These are phyloP conservation scores for Arthrinium puccinioides DNA, from an alignment of 2,329 filamentous ascomycete genomes.

Conservation along the genomic window DNA sequence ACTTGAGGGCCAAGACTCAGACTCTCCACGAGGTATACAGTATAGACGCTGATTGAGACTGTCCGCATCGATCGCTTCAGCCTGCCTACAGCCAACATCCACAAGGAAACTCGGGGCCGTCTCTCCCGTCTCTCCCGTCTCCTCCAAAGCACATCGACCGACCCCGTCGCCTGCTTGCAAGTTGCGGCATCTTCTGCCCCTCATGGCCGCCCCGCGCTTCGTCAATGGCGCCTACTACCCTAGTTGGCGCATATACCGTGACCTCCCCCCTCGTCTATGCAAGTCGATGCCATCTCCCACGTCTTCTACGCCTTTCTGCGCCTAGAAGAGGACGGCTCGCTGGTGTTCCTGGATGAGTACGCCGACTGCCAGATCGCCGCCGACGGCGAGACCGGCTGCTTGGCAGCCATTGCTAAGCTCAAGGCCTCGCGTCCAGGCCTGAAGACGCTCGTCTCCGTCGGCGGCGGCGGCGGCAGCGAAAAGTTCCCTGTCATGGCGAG, in stretches of 20 bases:
- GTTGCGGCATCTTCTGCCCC: no score
- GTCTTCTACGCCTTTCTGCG: conserved; percentile 55
- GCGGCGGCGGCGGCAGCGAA: conserved; percentile 56
- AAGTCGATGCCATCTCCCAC: conserved; percentile 47
- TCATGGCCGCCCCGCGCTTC: conserved; percentile 19
- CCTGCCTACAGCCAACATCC: no score
- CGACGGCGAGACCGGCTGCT: conserved; percentile 52
- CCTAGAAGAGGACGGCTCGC: conserved; percentile 23
- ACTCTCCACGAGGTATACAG: no score
- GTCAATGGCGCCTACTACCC: conserved; percentile 54
- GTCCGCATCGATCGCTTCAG: no score
- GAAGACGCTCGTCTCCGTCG: conserved; percentile 55
- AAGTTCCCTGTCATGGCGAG: conserved; percentile 52
- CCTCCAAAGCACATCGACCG: no score
- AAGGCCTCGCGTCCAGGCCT: conserved; percentile 50
- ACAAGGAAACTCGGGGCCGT: no score
- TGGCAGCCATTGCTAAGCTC: conserved; percentile 50
- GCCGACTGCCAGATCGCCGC: conserved; percentile 54
- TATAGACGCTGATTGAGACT: no score
- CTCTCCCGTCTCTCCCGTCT: no score
- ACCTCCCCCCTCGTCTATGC: conserved; percentile 44
- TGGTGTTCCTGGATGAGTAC: conserved; percentile 55
- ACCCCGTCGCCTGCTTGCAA: no score
- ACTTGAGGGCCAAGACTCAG: no score
- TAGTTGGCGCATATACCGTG: conserved; percentile 50